Evolutionary conservation across 441 rosid species (phyloP).

Genomic region (Bocquillonia castaneifolia): DNA sequence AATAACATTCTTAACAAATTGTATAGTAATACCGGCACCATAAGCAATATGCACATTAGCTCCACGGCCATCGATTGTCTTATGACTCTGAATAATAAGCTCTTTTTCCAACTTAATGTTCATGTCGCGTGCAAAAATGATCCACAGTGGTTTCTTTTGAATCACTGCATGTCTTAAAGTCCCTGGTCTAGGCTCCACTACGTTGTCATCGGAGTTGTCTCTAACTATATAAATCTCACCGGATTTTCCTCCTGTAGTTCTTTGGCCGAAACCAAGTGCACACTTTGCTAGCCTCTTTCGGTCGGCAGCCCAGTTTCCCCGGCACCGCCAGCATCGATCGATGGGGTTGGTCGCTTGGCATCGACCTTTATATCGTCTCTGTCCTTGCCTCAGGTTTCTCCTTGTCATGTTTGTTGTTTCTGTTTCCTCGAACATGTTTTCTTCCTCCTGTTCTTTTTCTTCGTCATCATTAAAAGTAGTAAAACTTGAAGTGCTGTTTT

Average conservation of each 20-base stretch:
- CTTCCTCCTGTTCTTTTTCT: neutral
- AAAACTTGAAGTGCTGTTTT: too few species aligned
- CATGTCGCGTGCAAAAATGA: constrained; percentile 66
- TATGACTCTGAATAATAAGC: constrained; percentile 47
- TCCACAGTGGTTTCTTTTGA: constrained; percentile 72
- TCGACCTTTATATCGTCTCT: constrained; percentile 23
- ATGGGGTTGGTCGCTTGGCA: constrained; percentile 51
- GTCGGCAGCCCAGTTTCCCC: constrained; percentile 43
- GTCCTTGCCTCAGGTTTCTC: constrained; percentile 35
- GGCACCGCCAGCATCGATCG: constrained; percentile 66
- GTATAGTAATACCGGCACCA: constrained; percentile 64
- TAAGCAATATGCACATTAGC: constrained; percentile 46
- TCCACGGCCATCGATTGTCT: constrained; percentile 77
- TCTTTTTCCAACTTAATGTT: constrained; percentile 64
- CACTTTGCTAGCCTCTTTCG: constrained; percentile 66
- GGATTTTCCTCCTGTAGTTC: constrained; percentile 64
- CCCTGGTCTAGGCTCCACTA: constrained; percentile 59
- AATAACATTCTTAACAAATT: constrained; percentile 51
- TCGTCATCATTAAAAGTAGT: constrained; percentile 11
- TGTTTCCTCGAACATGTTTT: neutral
- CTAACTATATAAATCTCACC: constrained; percentile 67
- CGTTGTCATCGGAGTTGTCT: constrained; percentile 57
- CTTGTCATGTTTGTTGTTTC: constrained; percentile 32
- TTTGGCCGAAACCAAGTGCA: constrained; percentile 76
- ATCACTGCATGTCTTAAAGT: constrained; percentile 87